A percentile compares a stretch with the other conserved stretches of the same genome.
Evolutionary conservation across 2,329 filamentous ascomycete genomes (phyloP).

Genomic region (Blastomyces emzantsi): DNA sequence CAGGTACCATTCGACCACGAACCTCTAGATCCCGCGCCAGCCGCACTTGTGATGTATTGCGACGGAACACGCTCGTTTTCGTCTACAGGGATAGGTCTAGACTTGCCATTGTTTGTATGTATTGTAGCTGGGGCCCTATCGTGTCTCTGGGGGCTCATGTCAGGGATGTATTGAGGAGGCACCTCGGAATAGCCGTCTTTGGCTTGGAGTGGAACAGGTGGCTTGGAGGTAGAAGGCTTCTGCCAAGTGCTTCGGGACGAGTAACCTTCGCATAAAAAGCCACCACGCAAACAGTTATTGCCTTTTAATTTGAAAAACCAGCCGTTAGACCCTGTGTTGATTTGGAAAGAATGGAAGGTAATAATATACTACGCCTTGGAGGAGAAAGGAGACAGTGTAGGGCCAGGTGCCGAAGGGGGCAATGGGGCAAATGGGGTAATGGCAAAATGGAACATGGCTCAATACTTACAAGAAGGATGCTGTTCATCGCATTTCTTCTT

Average conservation of each 20-base stretch:
- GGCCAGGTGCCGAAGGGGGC: too few relatives aligned
- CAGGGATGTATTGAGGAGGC: slow-evolving; percentile 30
- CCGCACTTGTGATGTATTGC: slow-evolving; percentile 36
- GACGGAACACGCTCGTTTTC: slow-evolving; percentile 33
- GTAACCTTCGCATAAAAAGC: slow-evolving; percentile 88
- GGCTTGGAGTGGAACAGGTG: slow-evolving; percentile 68
- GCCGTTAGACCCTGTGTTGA: slow-evolving; percentile 7
- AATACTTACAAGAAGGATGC: slow-evolving; percentile 74
- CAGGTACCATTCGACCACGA: slow-evolving; percentile 36
- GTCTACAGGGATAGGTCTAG: slow-evolving; percentile 39
- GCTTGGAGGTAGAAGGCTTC: slow-evolving; percentile 62
- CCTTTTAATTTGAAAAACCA: slow-evolving; percentile 41
- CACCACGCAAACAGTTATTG: slow-evolving; percentile 82
- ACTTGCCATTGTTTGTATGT: slow-evolving; percentile 38
- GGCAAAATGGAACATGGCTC: slow-evolving; percentile 3
- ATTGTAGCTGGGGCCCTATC: slow-evolving; percentile 28
- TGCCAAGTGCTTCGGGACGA: slow-evolving; percentile 68
- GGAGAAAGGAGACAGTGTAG: not conserved
- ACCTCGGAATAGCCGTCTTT: slow-evolving; percentile 54
- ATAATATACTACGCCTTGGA: slow-evolving; percentile 8
- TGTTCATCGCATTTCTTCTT: slow-evolving; percentile 98
- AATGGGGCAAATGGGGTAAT: too few relatives aligned
- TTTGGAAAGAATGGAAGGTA: slow-evolving; percentile 14
- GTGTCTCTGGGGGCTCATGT: slow-evolving; percentile 30
- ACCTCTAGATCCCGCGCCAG: slow-evolving; percentile 27